These are phyloP conservation scores for Thielaviopsis musarum DNA, from an alignment of 2,329 filamentous ascomycete species.

Conservation along the genomic window DNA sequence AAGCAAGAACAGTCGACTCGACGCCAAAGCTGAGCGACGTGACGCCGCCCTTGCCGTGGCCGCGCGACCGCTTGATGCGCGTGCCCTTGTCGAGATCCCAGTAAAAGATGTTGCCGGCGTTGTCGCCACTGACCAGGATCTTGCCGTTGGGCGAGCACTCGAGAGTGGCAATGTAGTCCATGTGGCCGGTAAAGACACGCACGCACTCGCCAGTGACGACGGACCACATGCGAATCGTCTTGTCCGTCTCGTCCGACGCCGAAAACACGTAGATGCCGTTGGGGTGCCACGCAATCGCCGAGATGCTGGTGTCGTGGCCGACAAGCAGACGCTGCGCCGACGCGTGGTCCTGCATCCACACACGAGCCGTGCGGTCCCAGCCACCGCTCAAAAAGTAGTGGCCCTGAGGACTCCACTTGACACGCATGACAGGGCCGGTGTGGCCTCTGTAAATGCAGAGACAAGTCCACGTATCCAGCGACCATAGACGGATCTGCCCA, in stretches of 20 bases:
- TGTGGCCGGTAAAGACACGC: constrained; percentile 82
- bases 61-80: constrained; percentile 79
- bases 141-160: constrained; percentile 79
- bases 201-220: constrained; percentile 76
- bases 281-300: constrained; percentile 81
- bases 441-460: constrained; percentile 90
- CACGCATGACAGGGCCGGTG: constrained; percentile 73
- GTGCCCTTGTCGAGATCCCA: constrained; percentile 86
- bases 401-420: constrained; percentile 80
- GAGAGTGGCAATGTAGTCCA: constrained; percentile 68
- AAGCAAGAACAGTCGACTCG: constrained; percentile 79
- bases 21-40: constrained; percentile 88
- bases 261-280: constrained; percentile 92
- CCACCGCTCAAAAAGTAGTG: constrained; percentile 86
- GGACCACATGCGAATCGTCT: constrained; percentile 94
- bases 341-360: constrained; percentile 89
- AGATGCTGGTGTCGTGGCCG: constrained; percentile 87
- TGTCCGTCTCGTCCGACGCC: constrained; percentile 67
- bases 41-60: constrained; percentile 84
- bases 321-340: constrained; percentile 76
- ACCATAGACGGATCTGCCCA: constrained; percentile 82
- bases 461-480: constrained; percentile 78
- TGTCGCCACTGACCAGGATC: constrained; percentile 79
- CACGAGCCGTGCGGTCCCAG: constrained; percentile 74
- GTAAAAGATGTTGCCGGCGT: constrained; percentile 75